Evolutionary conservation across 257 asterid genomes (phyloP).

Genomic region (Marsdenia floribunda): DNA sequence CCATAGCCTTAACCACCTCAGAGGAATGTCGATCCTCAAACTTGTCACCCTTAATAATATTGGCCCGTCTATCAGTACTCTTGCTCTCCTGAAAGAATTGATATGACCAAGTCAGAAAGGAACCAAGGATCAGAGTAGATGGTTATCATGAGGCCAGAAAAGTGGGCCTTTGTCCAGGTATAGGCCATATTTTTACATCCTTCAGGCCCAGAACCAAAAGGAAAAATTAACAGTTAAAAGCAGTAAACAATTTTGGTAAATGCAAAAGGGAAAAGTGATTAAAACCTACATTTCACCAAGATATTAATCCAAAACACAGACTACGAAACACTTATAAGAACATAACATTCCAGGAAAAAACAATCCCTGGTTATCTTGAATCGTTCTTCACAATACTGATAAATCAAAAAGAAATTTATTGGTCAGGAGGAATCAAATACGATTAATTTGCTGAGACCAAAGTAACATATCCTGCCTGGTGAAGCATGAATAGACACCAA

Average conservation of each 20-base stretch:
- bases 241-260: background rate
- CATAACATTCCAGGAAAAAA: too few relatives aligned
- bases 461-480: background rate
- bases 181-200: background rate
- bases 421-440: background rate
- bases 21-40: conserved; percentile 46
- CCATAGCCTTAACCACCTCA: conserved; percentile 57
- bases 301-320: background rate
- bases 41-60: conserved; percentile 34
- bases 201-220: background rate
- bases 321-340: background rate
- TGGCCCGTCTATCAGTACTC: conserved; percentile 24
- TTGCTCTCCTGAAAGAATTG: conserved; percentile 35
- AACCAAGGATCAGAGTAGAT: background rate
- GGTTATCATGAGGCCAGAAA: background rate
- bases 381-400: background rate
- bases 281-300: background rate
- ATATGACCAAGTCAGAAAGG: background rate
- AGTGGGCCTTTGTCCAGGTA: background rate
- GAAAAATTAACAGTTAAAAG: background rate
- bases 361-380: background rate
- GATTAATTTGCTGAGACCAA: background rate
- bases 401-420: conserved; percentile 2
- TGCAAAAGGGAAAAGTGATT: background rate
- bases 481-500: background rate